Base-by-base conservation (phyloP, 345 rosid species). In the Aegle marmelos region DNA sequence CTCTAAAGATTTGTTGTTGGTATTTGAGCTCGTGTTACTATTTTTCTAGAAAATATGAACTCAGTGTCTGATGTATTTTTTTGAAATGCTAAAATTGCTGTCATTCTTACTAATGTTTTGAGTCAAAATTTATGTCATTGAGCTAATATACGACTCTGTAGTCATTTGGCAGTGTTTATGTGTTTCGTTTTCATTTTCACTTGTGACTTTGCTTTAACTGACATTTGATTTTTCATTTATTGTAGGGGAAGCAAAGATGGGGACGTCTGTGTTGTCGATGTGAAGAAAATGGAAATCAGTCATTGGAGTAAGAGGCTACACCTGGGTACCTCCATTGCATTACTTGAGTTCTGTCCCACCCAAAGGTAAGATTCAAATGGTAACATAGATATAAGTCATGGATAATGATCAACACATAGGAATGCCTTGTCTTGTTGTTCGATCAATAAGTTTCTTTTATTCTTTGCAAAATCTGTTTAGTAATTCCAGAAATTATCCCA, bases 281-380 rank as follows among this genome's bases (percentile, higher is more conserved):
- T 93, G n/a, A 93, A 91, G 85, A 96, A 92, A 75, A 95, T 95
- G 99, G 97, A 90, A 79, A 83, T 93, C 62, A 85, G 84, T 83
- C 99, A 96, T 80, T 88, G 90, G 88, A 96, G 97, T 79, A 93
- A 86, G 90, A 91, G 98, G 90, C 87, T 93, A 68, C 99, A 93
- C 79, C 90, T 84, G 74, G 98, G 98, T 57, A 86, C 93, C 63
- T 67, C 85, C 73, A 89, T 96, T 81, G 83, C 88, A 41, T 85
- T 89, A 36, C 85, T 95, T 7, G 99, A 89, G 83, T 92, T 95
- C 86, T 95, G 99, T 76, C 99, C 96, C 24, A 83, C 48, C 79
- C 88, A 89, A 84, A 91, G 94, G 99, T 95, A 88, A 59, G 80
- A 56, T 76, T 25, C 66, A 31, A 75, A 63, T 75, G 33, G 9